Evolutionary conservation across 1,139 yeast genomes (phyloP).

Genomic region (Yamadazyma songkhlaensis): DNA sequence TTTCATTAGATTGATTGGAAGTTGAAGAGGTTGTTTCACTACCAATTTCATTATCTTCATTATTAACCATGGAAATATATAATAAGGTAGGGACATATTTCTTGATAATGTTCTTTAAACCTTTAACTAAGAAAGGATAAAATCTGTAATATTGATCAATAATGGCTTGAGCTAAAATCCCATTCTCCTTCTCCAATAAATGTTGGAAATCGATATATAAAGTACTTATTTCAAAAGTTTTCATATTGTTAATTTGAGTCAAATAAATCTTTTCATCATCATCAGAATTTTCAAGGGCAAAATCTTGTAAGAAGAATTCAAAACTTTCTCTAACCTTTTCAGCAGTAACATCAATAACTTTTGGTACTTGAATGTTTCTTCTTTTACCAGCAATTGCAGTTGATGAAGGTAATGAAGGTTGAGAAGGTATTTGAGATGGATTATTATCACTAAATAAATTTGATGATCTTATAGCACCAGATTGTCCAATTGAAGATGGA

Average conservation of each 20-base stretch:
- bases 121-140: conserved; percentile 77
- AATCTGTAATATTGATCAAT: conserved; percentile 91
- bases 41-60: conserved; percentile 17
- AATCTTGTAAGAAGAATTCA: conserved; percentile 78
- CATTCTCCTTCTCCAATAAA: conserved; percentile 71
- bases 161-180: conserved; percentile 86
- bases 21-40: conserved; percentile 1
- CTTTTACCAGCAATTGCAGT: conserved; percentile 36
- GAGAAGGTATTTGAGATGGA: conserved; percentile 12
- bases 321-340: conserved; percentile 91
- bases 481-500: conserved; percentile 42
- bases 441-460: conserved; percentile 19
- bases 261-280: conserved; percentile 57
- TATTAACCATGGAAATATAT: conserved; percentile 41
- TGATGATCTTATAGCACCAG: conserved; percentile 22
- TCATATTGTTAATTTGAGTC: conserved; percentile 81
- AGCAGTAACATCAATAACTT: conserved; percentile 87
- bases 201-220: conserved; percentile 85
- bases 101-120: conserved; percentile 69
- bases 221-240: conserved; percentile 70
- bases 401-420: conserved; percentile 16
- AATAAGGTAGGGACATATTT: conserved; percentile 74
- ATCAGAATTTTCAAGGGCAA: conserved; percentile 27
- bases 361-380: conserved; percentile 69
- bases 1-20: conserved; percentile 49